These are phyloP conservation scores for Tetrastigma voinierianum DNA, from an alignment of 164 flowering plant species.

Conservation along the genomic window DNA sequence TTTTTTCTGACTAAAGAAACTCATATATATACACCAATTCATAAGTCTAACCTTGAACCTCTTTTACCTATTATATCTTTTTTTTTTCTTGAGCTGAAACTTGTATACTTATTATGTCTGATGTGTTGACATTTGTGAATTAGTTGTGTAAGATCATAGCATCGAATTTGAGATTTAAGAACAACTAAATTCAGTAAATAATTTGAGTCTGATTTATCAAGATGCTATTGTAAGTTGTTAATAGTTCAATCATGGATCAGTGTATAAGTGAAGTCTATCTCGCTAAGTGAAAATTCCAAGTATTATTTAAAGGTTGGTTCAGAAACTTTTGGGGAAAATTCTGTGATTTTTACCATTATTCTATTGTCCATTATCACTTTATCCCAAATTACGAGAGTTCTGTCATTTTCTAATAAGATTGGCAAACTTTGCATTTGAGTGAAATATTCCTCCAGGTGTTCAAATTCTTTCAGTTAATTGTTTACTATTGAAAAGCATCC, in stretches of 20 bases:
- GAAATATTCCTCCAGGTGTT: background rate
- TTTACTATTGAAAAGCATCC: background rate
- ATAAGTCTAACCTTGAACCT: background rate
- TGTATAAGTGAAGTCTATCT: background rate
- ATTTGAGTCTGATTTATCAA: no score
- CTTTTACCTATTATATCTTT: background rate
- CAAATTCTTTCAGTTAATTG: background rate
- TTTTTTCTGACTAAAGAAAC: background rate
- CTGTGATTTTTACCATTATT: no score
- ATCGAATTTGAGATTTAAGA: background rate
- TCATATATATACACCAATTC: background rate
- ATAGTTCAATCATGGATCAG: no score
- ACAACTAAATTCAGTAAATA: no score
- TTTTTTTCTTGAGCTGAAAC: background rate
- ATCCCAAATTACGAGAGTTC: no score
- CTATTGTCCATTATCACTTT: no score
- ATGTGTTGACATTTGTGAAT: background rate
- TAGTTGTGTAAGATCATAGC: background rate
- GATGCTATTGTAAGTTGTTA: no score
- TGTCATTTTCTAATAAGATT: no score
- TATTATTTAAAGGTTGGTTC: no score
- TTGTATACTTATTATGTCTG: background rate
- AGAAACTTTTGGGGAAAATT: no score
- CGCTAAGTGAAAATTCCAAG: no score
- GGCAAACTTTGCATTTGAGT: no score